Conservation (phyloP, 2,329 filamentous ascomycete species). For the Cryphonectria nitschkei region DNA sequence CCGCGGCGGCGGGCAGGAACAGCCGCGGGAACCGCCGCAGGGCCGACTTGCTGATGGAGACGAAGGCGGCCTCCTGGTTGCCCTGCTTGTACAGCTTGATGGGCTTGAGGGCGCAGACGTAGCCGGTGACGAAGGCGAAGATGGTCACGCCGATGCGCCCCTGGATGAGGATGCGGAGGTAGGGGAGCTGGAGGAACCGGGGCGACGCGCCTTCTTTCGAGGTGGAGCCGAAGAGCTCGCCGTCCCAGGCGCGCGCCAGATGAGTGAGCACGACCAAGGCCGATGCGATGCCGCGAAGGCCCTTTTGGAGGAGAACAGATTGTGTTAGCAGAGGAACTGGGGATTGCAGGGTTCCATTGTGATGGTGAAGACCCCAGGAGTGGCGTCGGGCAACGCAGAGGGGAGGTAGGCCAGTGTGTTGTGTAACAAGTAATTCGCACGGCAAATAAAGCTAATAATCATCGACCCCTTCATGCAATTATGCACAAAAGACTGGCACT, state of each 20-base stretch:
- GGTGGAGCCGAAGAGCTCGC: slow-evolving; percentile 52
- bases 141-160: slow-evolving; percentile 68
- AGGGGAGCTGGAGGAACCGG: slow-evolving; percentile 59
- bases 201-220: slow-evolving; percentile 48
- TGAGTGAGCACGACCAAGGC: slow-evolving; percentile 59
- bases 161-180: slow-evolving; percentile 61
- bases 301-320: slow-evolving; percentile 40
- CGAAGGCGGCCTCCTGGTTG: slow-evolving; percentile 56
- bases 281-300: slow-evolving; percentile 59
- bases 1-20: slow-evolving; percentile 59
- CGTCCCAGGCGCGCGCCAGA: slow-evolving; percentile 55
- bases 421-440: background rate
- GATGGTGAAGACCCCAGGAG: too few relatives aligned
- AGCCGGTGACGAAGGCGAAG: slow-evolving; percentile 68
- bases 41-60: slow-evolving; percentile 58
- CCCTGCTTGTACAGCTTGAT: slow-evolving; percentile 58
- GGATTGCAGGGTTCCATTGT: background rate
- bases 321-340: slow-evolving; percentile 2
- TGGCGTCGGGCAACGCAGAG: background rate
- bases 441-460: too few relatives aligned
- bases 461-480: background rate
- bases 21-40: slow-evolving; percentile 62
- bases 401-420: background rate
- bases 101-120: slow-evolving; percentile 66
- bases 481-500: background rate